Percentiles rank a stretch among this genome's conserved stretches.
Evolutionary conservation across 1,139 yeast species (phyloP).

Genomic region (Zygoascus sp.): DNA sequence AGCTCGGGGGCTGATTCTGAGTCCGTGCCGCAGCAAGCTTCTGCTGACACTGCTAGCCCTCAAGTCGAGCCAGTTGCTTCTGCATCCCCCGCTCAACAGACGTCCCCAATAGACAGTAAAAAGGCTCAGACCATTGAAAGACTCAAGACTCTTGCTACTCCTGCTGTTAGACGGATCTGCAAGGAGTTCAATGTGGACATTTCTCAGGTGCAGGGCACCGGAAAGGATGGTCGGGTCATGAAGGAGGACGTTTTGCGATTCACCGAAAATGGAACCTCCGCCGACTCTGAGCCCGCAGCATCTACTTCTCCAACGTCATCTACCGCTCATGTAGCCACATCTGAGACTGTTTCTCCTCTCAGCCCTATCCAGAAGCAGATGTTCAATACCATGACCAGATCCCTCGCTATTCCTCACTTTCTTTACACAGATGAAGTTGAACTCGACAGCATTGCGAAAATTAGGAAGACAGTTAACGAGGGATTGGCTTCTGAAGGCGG

Average conservation of each 20-base stretch:
- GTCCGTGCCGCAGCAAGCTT: no score
- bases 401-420: constrained; percentile 36
- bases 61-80: constrained; percentile 3
- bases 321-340: constrained; percentile 7
- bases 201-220: constrained; percentile 29
- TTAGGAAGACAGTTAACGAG: constrained; percentile 28
- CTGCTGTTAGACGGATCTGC: constrained; percentile 35
- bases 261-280: no score
- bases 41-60: no score
- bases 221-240: constrained; percentile 35
- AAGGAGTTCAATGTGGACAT: constrained; percentile 31
- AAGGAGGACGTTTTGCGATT: constrained; percentile 33
- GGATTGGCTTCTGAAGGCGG: constrained; percentile 20
- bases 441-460: constrained; percentile 26
- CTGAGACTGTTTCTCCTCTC: constrained; percentile 22
- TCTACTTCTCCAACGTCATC: background rate
- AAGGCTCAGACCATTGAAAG: constrained; percentile 7
- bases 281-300: background rate
- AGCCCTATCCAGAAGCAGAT: constrained; percentile 33
- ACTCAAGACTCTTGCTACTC: constrained; percentile 31
- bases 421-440: constrained; percentile 34
- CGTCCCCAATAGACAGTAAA: constrained; percentile 1
- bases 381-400: constrained; percentile 36
- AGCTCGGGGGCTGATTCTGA: constrained; percentile 3
- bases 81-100: background rate